These are phyloP conservation scores for Fusarium sp. DNA, from an alignment of 2,329 filamentous ascomycete genomes.

Conservation along the genomic window DNA sequence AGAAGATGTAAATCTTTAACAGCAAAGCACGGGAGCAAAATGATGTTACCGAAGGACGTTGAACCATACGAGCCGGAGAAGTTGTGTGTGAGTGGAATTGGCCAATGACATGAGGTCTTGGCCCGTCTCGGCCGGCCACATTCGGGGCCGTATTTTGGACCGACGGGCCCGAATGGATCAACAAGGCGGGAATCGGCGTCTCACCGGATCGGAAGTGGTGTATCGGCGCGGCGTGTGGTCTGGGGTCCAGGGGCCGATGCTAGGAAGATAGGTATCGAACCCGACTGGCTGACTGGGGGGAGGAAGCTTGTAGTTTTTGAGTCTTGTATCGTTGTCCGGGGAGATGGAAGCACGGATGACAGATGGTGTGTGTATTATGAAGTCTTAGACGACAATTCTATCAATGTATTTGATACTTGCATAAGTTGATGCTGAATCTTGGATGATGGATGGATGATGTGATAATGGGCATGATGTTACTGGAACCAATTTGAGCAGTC, in stretches of 20 bases:
- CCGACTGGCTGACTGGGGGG: not conserved
- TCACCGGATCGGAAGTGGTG: not conserved
- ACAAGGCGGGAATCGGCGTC: not conserved
- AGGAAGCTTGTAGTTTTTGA: not conserved
- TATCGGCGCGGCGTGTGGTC: conserved; percentile 3
- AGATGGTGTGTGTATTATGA: not conserved
- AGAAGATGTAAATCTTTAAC: not conserved
- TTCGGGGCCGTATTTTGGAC: not conserved
- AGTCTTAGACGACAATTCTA: not conserved
- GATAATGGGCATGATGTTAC: not conserved
- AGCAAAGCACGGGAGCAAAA: not conserved
- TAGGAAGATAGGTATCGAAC: not conserved
- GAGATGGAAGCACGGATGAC: not conserved
- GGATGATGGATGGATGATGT: not conserved
- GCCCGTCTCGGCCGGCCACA: conserved; percentile 24
- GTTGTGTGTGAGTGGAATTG: conserved; percentile 5
- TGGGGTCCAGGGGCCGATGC: not conserved
- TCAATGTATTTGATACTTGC: not conserved
- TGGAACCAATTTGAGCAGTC: not conserved
- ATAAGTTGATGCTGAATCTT: not conserved
- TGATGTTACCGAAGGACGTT: conserved; percentile 9
- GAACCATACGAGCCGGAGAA: conserved; percentile 10
- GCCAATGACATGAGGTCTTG: conserved; percentile 27
- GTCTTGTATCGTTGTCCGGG: not conserved
- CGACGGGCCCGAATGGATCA: conserved; percentile 12